phyloP scores from a whole-genome alignment of 2,329 filamentous ascomycete genomes.

The Arthrobotrys iridis region DNA sequence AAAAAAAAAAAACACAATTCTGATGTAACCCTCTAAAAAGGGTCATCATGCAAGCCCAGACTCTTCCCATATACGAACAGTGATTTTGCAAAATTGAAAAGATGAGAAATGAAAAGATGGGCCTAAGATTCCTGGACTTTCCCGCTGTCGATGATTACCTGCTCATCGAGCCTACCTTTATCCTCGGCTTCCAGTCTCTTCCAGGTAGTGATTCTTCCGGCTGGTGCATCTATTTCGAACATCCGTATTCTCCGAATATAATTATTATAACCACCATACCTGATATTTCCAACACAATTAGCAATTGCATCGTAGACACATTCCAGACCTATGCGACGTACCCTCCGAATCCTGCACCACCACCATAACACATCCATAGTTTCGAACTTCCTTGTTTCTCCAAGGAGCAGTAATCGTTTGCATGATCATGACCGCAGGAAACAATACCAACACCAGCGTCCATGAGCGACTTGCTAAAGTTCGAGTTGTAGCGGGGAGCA shows the following conservation, averaged over 20 bases:
- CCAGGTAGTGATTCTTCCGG: slow-evolving; percentile 88
- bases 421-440: slow-evolving; percentile 87
- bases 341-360: slow-evolving; percentile 89
- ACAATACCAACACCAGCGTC: slow-evolving; percentile 74
- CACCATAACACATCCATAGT: slow-evolving; percentile 99
- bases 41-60: slow-evolving; percentile 1
- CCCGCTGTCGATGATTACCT: slow-evolving; percentile 74
- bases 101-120: background rate
- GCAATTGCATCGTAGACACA: too few relatives aligned
- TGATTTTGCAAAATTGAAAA: slow-evolving; percentile 4
- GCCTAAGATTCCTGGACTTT: slow-evolving; percentile 35
- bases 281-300: slow-evolving; percentile 18
- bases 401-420: slow-evolving; percentile 93
- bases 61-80: background rate
- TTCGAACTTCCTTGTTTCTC: slow-evolving; percentile 65
- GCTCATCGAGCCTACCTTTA: slow-evolving; percentile 69
- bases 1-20: background rate
- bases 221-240: slow-evolving; percentile 93
- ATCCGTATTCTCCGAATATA: slow-evolving; percentile 85
- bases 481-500: slow-evolving; percentile 86
- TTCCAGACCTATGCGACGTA: slow-evolving; percentile 62
- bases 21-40: slow-evolving; percentile 18
- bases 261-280: slow-evolving; percentile 82
- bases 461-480: slow-evolving; percentile 89
- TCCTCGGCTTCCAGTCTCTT: slow-evolving; percentile 79